These are phyloP conservation scores for Saccharomycopsis sp. DNA, from an alignment of 805 yeast species.

Conservation along the genomic window DNA sequence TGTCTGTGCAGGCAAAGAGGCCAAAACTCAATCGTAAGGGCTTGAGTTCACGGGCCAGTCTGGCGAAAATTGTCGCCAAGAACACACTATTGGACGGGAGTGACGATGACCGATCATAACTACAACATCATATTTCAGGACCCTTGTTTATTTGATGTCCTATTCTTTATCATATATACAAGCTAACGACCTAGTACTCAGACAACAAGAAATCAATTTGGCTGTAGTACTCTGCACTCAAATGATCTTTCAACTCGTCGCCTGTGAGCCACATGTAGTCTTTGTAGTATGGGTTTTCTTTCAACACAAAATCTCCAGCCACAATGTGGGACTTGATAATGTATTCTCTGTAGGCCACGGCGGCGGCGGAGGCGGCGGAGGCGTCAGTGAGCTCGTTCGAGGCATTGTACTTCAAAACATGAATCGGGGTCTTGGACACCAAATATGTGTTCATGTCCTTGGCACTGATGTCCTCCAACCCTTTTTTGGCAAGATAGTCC, in stretches of 20 bases:
- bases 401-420: slow-evolving; percentile 40
- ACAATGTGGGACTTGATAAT: slow-evolving; percentile 80
- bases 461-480: slow-evolving; percentile 67
- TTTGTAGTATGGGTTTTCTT: slow-evolving; percentile 27
- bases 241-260: slow-evolving; percentile 42
- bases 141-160: too few species aligned
- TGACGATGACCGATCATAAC: too few species aligned
- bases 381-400: slow-evolving; percentile 22
- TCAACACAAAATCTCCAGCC: slow-evolving; percentile 62
- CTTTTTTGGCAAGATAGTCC: slow-evolving; percentile 66
- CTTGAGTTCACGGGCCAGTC: too few species aligned
- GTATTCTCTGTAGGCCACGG: slow-evolving; percentile 43
- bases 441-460: slow-evolving; percentile 73
- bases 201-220: slow-evolving; percentile 28
- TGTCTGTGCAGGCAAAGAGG: too few species aligned
- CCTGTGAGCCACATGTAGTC: slow-evolving; percentile 79
- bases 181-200: slow-evolving; percentile 20
- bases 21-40: too few species aligned
- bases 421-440: slow-evolving; percentile 86
- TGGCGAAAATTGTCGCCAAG: too few species aligned
- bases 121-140: too few species aligned
- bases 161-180: too few species aligned
- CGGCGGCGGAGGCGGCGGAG: slow-evolving; percentile 23
- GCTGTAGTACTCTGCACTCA: slow-evolving; percentile 7
- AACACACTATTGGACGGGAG: too few species aligned